phyloP scores from a whole-genome alignment of 257 asterid species.

The Solanum arcanum region DNA sequence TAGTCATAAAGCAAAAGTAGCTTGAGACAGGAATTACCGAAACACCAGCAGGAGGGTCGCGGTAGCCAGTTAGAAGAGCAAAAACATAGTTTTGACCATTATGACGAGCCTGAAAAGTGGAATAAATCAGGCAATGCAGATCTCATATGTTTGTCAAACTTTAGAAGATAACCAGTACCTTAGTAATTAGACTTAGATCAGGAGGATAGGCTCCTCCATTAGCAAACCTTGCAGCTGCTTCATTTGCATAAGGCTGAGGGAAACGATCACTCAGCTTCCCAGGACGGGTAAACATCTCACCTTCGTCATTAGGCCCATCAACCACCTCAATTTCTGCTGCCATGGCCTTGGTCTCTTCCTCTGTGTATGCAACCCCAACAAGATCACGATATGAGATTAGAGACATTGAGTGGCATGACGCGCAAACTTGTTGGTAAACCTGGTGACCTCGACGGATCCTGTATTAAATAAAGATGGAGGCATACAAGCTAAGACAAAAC shows the following conservation, averaged over 20 bases:
- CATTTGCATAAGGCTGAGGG: conserved; percentile 69
- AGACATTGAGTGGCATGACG: conserved; percentile 84
- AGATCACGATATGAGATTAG: conserved; percentile 65
- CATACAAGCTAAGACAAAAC: neutral
- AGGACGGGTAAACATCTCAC: conserved; percentile 74
- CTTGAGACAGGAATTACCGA: conserved; percentile 20
- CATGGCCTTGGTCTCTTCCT: conserved; percentile 78
- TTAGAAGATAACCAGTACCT: conserved; percentile 20
- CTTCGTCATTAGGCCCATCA: conserved; percentile 82
- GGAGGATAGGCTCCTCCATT: conserved; percentile 91
- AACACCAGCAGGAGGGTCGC: conserved; percentile 78
- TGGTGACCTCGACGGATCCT: conserved; percentile 78
- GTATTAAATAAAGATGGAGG: conserved; percentile 1
- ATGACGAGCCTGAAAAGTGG: conserved; percentile 50
- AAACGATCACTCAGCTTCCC: conserved; percentile 76
- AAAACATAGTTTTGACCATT: conserved; percentile 68
- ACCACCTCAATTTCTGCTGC: conserved; percentile 80
- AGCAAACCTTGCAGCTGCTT: conserved; percentile 75
- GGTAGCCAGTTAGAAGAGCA: conserved; percentile 69
- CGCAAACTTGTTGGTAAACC: conserved; percentile 71
- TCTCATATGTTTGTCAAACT: neutral
- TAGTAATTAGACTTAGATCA: conserved; percentile 73
- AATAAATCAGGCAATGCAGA: neutral
- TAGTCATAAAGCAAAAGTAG: neutral
- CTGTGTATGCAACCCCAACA: conserved; percentile 81